Percentiles rank a stretch among this genome's conserved stretches.
phyloP scores from a whole-genome alignment of 2,329 filamentous ascomycete genomes.

The Leptographium procerum region DNA sequence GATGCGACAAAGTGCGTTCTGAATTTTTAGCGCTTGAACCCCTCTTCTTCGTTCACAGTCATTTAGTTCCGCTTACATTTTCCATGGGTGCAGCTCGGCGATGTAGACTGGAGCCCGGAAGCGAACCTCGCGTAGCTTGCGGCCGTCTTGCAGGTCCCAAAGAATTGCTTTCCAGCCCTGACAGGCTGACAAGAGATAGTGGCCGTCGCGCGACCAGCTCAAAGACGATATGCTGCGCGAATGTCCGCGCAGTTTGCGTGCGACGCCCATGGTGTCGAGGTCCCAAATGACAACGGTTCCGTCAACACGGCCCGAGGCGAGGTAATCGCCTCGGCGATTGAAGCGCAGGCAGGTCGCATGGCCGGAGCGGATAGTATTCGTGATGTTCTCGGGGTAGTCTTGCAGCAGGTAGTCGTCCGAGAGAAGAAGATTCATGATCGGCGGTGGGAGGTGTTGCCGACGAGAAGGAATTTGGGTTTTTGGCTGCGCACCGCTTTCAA shows the following conservation, averaged over 20 bases:
- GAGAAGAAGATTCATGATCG: conserved; percentile 44
- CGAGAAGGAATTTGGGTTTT: neutral
- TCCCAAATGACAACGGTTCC: conserved; percentile 95
- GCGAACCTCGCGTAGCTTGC: conserved; percentile 70
- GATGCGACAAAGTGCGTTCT: conserved; percentile 81
- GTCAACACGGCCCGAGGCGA: conserved; percentile 88
- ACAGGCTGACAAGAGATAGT: conserved; percentile 83
- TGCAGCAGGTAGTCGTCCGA: conserved; percentile 54
- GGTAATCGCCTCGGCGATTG: conserved; percentile 86
- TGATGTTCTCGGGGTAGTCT: conserved; percentile 86
- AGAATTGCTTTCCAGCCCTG: conserved; percentile 95
- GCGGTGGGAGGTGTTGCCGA: neutral
- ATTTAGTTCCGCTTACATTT: conserved; percentile 53
- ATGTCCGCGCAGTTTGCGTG: conserved; percentile 86
- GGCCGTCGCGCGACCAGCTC: conserved; percentile 87
- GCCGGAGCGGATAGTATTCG: conserved; percentile 68
- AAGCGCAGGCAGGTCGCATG: conserved; percentile 66
- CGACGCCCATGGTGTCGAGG: conserved; percentile 92
- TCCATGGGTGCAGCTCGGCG: conserved; percentile 84
- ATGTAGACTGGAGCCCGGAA: conserved; percentile 93
- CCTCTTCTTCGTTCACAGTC: no score
- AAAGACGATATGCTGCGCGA: conserved; percentile 88
- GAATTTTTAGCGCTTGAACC: neutral
- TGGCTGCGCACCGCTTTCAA: neutral
- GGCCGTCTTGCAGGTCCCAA: conserved; percentile 70